Percentiles rank a stretch among this genome's conserved stretches.
Conservation (phyloP, 306 rosid species). For the Hippophae rhamnoides region DNA sequence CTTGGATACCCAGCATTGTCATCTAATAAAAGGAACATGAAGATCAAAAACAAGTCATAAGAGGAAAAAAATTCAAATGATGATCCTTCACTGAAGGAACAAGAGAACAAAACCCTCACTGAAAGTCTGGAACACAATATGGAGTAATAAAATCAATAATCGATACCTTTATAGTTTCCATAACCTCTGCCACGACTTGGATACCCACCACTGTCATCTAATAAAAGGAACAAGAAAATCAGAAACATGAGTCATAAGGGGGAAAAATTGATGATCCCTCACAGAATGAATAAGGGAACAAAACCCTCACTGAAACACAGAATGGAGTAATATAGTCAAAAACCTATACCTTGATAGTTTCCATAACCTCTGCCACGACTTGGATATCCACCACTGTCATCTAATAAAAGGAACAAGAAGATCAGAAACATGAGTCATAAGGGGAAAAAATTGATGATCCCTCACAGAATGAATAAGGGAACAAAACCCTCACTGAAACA, state of each 20-base stretch:
- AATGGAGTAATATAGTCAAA: constrained; percentile 11
- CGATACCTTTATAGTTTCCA: constrained; percentile 25
- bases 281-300: background rate
- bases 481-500: too few species aligned
- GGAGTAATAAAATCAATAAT: too few species aligned
- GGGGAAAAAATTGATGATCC: background rate
- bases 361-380: constrained; percentile 42
- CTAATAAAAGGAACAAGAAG: background rate
- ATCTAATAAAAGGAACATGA: background rate
- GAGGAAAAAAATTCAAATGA: background rate
- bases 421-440: background rate
- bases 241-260: background rate
- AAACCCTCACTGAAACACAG: background rate
- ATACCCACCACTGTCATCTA: constrained; percentile 69
- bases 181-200: constrained; percentile 40
- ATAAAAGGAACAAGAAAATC: background rate
- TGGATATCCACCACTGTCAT: constrained; percentile 75
- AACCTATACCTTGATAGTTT: constrained; percentile 16
- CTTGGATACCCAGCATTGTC: constrained; percentile 43
- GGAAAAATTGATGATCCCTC: background rate
- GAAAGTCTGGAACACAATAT: background rate
- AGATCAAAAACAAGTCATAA: too few species aligned
- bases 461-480: background rate
- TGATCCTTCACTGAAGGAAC: too few species aligned
- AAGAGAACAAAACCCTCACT: too few species aligned